phyloP scores from a whole-genome alignment of 371 early-diverging fungal species.

The Mucor circinelloides region DNA sequence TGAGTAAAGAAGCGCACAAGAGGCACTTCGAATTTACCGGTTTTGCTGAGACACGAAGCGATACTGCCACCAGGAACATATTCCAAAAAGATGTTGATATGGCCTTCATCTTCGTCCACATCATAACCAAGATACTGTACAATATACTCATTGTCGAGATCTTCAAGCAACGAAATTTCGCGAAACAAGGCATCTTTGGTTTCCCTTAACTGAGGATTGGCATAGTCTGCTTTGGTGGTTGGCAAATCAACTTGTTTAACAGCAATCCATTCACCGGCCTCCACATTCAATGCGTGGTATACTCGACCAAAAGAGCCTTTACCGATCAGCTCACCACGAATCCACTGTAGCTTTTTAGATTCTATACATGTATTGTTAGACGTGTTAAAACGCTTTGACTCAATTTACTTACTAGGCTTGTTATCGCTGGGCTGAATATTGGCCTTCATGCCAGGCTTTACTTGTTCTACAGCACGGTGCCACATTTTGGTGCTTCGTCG shows the following conservation, averaged over 20 bases:
- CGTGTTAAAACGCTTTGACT: background rate
- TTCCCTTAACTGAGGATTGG: constrained; percentile 38
- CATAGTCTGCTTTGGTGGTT: constrained; percentile 53
- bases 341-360: constrained; percentile 68
- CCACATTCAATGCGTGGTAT: constrained; percentile 87
- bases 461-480: constrained; percentile 61
- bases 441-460: constrained; percentile 54
- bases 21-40: constrained; percentile 83
- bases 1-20: constrained; percentile 81
- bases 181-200: constrained; percentile 44
- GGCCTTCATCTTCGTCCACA: constrained; percentile 60
- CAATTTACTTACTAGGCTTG: constrained; percentile 31
- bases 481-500: constrained; percentile 69
- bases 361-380: background rate
- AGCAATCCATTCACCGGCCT: constrained; percentile 92
- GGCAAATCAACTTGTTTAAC: constrained; percentile 96
- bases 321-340: constrained; percentile 92
- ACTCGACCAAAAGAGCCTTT: constrained; percentile 98
- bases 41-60: constrained; percentile 75
- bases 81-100: constrained; percentile 94
- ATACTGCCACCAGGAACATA: constrained; percentile 98
- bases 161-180: constrained; percentile 51
- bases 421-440: constrained; percentile 18
- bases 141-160: constrained; percentile 89
- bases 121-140: constrained; percentile 88